Evolutionary conservation across 345 rosid species (phyloP).

Genomic region (Euphorbia pulcherrima): DNA sequence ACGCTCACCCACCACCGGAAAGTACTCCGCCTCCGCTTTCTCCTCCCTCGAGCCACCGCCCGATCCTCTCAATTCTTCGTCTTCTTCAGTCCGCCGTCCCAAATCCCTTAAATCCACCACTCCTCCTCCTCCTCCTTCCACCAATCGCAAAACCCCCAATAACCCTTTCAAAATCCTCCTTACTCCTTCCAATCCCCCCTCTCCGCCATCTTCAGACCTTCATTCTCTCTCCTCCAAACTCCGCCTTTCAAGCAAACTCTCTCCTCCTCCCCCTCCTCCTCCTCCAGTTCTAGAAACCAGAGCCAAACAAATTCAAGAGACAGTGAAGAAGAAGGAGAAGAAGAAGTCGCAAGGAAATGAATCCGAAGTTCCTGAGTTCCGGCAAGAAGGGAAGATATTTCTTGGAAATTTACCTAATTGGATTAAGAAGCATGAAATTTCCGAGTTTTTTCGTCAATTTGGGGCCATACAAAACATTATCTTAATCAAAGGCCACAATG

Average conservation of each 20-base stretch:
- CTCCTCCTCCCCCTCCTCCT: conserved; percentile 54
- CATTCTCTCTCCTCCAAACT: conserved; percentile 57
- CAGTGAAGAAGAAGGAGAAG: conserved; percentile 20
- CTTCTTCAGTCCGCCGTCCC: conserved; percentile 60
- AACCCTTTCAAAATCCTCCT: conserved; percentile 60
- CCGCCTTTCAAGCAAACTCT: conserved; percentile 69
- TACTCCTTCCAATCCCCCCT: conserved; percentile 23
- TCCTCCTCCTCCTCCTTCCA: conserved; percentile 15
- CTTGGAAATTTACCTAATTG: conserved; percentile 82
- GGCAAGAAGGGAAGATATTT: conserved; percentile 77
- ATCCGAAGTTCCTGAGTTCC: conserved; percentile 30
- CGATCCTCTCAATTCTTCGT: conserved; percentile 22
- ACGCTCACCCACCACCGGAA: conserved; percentile 17
- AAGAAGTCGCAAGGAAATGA: conserved; percentile 14
- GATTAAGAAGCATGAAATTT: conserved; percentile 68
- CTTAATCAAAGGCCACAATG: conserved; percentile 65
- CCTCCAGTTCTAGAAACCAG: conserved; percentile 13
- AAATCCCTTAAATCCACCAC: conserved; percentile 25
- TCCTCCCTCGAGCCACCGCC: conserved; percentile 44
- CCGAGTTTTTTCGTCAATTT: conserved; percentile 76
- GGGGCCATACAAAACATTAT: conserved; percentile 72
- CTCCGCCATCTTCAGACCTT: conserved; percentile 19
- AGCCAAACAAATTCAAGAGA: not conserved
- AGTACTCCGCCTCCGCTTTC: conserved; percentile 4
- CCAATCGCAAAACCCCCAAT: conserved; percentile 21